phyloP scores from a whole-genome alignment of 2,329 filamentous ascomycete species.

The Venturia effusa region DNA sequence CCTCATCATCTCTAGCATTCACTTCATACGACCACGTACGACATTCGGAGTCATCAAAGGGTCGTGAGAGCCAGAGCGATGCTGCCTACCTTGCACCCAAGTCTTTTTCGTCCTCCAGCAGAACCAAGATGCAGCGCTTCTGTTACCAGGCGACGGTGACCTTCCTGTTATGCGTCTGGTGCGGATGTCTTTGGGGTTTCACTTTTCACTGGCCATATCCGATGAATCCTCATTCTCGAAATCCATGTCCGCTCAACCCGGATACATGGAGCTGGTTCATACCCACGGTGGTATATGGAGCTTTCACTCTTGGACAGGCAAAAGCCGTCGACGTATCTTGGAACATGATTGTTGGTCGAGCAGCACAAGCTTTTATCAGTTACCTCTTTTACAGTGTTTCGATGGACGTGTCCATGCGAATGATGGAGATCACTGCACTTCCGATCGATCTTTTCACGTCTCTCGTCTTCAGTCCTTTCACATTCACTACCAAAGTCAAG shows the following conservation, averaged over 20 bases:
- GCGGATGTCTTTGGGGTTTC: neutral
- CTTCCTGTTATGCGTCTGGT: neutral
- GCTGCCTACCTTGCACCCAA: neutral
- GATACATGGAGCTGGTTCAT: neutral
- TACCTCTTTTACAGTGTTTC: constrained; percentile 4
- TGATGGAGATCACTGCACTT: constrained; percentile 4
- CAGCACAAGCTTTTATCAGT: constrained; percentile 5
- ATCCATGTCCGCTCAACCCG: neutral
- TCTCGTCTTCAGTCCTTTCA: constrained; percentile 1
- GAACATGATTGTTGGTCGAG: constrained; percentile 10
- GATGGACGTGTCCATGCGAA: constrained; percentile 9
- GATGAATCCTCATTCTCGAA: neutral
- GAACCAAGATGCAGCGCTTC: neutral
- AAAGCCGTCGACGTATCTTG: constrained; percentile 11
- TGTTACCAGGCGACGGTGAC: neutral
- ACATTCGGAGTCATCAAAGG: neutral
- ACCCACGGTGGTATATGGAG: neutral
- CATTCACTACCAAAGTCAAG: neutral
- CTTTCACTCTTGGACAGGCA: constrained; percentile 7
- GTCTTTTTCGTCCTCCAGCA: neutral
- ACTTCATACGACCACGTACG: neutral
- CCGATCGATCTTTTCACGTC: constrained; percentile 9
- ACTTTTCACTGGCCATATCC: neutral
- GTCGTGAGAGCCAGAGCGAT: neutral
- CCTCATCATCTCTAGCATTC: neutral